Evolutionary conservation across 768 basidiomycete genomes (phyloP), one percentile per base, ranked within the genome.

Genomic region (Phlegmacium glaucopus): DNA sequence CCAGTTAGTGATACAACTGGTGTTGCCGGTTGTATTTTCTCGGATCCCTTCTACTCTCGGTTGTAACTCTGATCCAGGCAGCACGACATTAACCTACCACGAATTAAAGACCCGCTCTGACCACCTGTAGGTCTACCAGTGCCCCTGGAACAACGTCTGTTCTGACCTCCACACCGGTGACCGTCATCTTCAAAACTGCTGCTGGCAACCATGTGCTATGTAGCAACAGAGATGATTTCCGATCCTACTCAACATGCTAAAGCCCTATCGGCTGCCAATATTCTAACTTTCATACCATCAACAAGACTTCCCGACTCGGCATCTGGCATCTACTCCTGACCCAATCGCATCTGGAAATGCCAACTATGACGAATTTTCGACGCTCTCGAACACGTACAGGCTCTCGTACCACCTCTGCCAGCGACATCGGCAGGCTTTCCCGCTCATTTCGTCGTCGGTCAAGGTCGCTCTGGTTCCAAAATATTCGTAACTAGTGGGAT

Each of bases 381-480:
- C 52, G 67, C 52, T 26, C 6, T 29, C 25, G 4, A 10, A 36
- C 27, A 6, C 28, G 6, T 35, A 17, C 10, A 76, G 75, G 76
- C 79, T 6, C 71, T 83, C 44, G 72, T 69, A 17, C 79, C 80
- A 22, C 42, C 64, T 38, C 69, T 83, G 42, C n/a, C n/a, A n/a
- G n/a, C n/a, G n/a, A 51, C 59, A 10, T 58, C 61, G 8, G 47
- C 54, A 22, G 78, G 77, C 49, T 83, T 78, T 74, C 72, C 74
- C 42, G 79, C 79, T 29, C 72, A 78, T 57, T 83, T 83, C 69
- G 78, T 83, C 61, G 80, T 83, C 47, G 83, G 83, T 65, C 80
- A 83, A 69, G 77, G 78, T 48, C 81, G 82, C 48, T 76, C 80
- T 32, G 82, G 82, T 61, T 72, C 15, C 81, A 83, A 67, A 76